Base-by-base conservation (phyloP, 2,329 filamentous ascomycete genomes). In the Bipolaris bicolor region DNA sequence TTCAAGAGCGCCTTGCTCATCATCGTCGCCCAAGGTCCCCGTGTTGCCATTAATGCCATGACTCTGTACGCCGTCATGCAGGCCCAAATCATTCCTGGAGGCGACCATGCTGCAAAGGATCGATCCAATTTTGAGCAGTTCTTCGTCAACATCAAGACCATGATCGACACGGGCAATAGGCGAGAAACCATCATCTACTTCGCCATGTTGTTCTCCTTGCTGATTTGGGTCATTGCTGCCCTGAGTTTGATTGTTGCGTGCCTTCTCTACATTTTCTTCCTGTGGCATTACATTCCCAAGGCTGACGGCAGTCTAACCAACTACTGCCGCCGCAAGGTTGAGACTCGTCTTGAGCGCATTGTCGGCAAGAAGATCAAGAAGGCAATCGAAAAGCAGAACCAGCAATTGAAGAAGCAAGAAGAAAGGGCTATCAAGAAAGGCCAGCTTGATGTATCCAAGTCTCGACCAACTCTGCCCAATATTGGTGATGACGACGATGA, bases 311-410 rank as follows among this genome's bases (percentile, higher is more conserved):
- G 90, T 7, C 82, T 99, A 29, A 86, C 87, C 5, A 88, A 88
- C 24, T 99, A 96, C 79, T 98, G 95, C 74, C 89, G 91, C 60
- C 89, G 92, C 44, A 98, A 98, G 80, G 89, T 97, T 74, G 96
- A 96, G 78, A 88, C 86, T 68, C 84, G 92, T 64, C 83, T 99
- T 64, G 90, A 90, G 71, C 87, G 87, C 65, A 95, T 98, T 64
- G 93, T 98, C 3, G 87, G 88, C 52, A 85, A 82, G 68, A 97
- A 95, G 78, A 90, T 97, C 68, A 92, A 95, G 78, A 93, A 92
- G 75, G 94, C 92, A 0, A 79, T 98, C 24, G 90, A 88, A 49
- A 92, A 92, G 67, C 90, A 95, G 51, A 88, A 87, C 52, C 78
- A 77, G 52, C 76, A 81, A 73, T 74, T 77, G 74, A 73, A 79